Evolutionary conservation across 352 stramenopile species (phyloP).

Genomic region (Pythium phragmitis): DNA sequence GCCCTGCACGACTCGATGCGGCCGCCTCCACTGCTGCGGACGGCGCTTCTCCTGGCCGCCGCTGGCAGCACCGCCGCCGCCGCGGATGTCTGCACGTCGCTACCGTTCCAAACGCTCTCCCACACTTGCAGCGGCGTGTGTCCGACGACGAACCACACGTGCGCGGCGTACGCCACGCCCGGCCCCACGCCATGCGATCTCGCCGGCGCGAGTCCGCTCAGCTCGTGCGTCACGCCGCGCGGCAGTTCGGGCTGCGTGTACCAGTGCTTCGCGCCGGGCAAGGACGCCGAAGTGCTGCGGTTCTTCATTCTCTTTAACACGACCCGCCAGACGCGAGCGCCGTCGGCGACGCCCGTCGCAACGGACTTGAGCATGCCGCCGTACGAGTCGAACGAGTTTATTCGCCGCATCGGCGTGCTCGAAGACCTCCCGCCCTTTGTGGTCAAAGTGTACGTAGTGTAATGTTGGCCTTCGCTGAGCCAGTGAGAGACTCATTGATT

Average conservation of each 20-base stretch:
- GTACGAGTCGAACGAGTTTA: slow-evolving; percentile 26
- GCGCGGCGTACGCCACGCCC: slow-evolving; percentile 11
- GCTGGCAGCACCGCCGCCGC: neutral
- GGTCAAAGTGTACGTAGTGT: slow-evolving; percentile 14
- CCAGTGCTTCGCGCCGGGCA: slow-evolving; percentile 21
- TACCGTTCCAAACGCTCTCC: slow-evolving; percentile 18
- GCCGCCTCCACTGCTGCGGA: neutral
- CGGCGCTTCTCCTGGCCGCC: neutral
- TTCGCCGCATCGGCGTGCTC: slow-evolving; percentile 16
- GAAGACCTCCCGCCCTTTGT: neutral
- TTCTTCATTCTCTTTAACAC: slow-evolving; percentile 19
- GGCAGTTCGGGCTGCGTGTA: slow-evolving; percentile 6
- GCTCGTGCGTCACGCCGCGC: slow-evolving; percentile 12
- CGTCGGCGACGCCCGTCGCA: neutral
- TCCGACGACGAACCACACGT: slow-evolving; percentile 3
- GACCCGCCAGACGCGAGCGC: neutral
- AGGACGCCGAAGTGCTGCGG: neutral
- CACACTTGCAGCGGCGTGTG: slow-evolving; percentile 16
- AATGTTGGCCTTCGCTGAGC: neutral
- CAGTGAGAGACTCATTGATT: neutral
- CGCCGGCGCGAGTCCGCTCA: neutral
- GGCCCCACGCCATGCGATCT: slow-evolving; percentile 6
- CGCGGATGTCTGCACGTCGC: slow-evolving; percentile 2
- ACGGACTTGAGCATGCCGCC: neutral
- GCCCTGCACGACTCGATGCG: neutral